Conservation (phyloP, 176 grass and related monocot species). For the Canna indica region DNA sequence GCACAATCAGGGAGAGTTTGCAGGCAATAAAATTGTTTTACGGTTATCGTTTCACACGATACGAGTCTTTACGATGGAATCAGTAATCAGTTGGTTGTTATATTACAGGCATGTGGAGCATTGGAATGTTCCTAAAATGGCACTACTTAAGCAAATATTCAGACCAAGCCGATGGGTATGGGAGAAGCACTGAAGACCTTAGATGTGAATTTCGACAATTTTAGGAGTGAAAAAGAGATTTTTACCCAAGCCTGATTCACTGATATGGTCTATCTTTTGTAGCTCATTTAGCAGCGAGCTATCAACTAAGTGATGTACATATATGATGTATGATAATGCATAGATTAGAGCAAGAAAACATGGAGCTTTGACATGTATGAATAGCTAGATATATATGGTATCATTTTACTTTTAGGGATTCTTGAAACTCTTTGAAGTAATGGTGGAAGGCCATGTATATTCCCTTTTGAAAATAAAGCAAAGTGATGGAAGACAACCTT, state of each 20-base stretch:
- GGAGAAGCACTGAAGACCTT: conserved; percentile 32
- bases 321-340: background rate
- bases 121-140: conserved; percentile 92
- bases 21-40: conserved; percentile 16
- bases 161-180: conserved; percentile 70
- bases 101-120: conserved; percentile 58
- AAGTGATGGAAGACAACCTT: no score
- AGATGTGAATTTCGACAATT: background rate
- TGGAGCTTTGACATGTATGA: background rate
- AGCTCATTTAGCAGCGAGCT: background rate
- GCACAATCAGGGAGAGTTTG: conserved; percentile 54
- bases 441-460: no score
- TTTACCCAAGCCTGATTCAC: no score
- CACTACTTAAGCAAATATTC: conserved; percentile 74
- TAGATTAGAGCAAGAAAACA: background rate
- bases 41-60: background rate
- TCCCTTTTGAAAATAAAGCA: no score
- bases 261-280: background rate
- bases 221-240: background rate
- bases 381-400: background rate
- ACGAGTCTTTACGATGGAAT: background rate
- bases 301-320: background rate
- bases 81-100: background rate
- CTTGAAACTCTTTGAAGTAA: background rate
- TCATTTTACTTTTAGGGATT: background rate